These are phyloP conservation scores for Pythium folliculosum DNA, from an alignment of 352 stramenopile species.

Conservation along the genomic window DNA sequence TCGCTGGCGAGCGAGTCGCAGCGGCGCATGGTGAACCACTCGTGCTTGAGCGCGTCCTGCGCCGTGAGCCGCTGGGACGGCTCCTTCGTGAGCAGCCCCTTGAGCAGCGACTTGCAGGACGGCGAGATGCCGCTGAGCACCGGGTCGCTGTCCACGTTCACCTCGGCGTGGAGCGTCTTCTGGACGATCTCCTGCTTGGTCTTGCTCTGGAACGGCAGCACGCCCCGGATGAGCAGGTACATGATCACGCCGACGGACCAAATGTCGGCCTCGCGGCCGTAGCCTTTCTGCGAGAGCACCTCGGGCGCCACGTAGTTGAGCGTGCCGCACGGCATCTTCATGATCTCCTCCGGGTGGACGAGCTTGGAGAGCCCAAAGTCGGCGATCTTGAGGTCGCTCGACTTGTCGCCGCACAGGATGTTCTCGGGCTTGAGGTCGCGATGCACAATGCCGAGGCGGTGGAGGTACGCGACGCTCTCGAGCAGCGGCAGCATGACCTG, in stretches of 20 bases:
- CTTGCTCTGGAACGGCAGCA: conserved; percentile 91
- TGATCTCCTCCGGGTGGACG: conserved; percentile 90
- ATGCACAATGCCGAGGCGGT: conserved; percentile 91
- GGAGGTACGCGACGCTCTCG: conserved; percentile 90
- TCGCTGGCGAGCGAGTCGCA: conserved; percentile 16
- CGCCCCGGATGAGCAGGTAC: conserved; percentile 88
- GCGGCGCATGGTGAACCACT: conserved; percentile 64
- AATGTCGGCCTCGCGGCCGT: conserved; percentile 90
- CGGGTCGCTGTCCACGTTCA: conserved; percentile 75
- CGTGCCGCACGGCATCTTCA: conserved; percentile 93
- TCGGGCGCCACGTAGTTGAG: conserved; percentile 94
- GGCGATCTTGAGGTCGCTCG: conserved; percentile 89
- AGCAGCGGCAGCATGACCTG: conserved; percentile 87
- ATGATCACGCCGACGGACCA: conserved; percentile 94
- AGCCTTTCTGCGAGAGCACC: conserved; percentile 87
- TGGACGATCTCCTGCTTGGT: conserved; percentile 92
- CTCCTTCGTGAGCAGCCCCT: conserved; percentile 85
- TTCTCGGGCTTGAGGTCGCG: conserved; percentile 89
- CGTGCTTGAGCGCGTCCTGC: conserved; percentile 72
- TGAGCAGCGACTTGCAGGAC: conserved; percentile 64
- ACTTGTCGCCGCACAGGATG: conserved; percentile 83
- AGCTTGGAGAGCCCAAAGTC: conserved; percentile 95
- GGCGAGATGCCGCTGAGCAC: conserved; percentile 61
- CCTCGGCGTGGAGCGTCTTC: conserved; percentile 85
- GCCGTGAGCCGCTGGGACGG: conserved; percentile 77